Conservation (phyloP, 768 basidiomycete genomes). For the Amanita molliuscula region DNA sequence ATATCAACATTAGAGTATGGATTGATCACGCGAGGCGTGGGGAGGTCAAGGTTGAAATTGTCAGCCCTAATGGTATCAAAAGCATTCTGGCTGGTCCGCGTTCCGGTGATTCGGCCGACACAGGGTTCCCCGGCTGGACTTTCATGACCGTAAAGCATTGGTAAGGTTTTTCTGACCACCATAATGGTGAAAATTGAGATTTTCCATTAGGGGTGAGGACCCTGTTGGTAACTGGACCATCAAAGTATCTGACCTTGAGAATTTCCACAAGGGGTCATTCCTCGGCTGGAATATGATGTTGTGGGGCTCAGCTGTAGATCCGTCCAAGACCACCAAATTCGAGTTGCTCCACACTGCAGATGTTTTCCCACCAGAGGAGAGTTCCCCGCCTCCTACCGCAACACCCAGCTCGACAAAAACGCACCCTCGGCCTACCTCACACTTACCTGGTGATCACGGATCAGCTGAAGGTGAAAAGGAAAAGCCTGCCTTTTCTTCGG, state of each 20-base stretch:
- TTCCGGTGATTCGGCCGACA: slow-evolving; percentile 45
- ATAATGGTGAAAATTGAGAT: slow-evolving; percentile 11
- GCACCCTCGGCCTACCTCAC: slow-evolving; percentile 76
- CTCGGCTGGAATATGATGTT: slow-evolving; percentile 88
- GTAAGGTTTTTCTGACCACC: slow-evolving; percentile 31
- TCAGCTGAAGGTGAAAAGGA: slow-evolving; percentile 70
- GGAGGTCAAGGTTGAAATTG: slow-evolving; percentile 86
- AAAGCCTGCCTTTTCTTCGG: slow-evolving; percentile 55
- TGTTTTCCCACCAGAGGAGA: slow-evolving; percentile 34
- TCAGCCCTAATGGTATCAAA: slow-evolving; percentile 76
- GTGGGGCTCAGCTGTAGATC: slow-evolving; percentile 83
- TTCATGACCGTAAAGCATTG: slow-evolving; percentile 99
- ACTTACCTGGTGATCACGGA: slow-evolving; percentile 83
- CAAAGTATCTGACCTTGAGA: slow-evolving; percentile 70
- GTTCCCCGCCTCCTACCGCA: slow-evolving; percentile 24
- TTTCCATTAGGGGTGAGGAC: slow-evolving; percentile 70
- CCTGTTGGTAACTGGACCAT: slow-evolving; percentile 89
- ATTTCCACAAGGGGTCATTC: slow-evolving; percentile 53
- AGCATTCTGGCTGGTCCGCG: slow-evolving; percentile 77
- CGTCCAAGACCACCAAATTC: slow-evolving; percentile 52
- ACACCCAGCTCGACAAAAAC: slow-evolving; percentile 42
- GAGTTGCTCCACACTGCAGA: slow-evolving; percentile 44
- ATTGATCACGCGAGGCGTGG: slow-evolving; percentile 81
- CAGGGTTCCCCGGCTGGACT: slow-evolving; percentile 90
- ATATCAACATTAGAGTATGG: slow-evolving; percentile 88